Evolutionary conservation across 2,329 filamentous ascomycete genomes (phyloP).

Genomic region (Arthroderma sp.): DNA sequence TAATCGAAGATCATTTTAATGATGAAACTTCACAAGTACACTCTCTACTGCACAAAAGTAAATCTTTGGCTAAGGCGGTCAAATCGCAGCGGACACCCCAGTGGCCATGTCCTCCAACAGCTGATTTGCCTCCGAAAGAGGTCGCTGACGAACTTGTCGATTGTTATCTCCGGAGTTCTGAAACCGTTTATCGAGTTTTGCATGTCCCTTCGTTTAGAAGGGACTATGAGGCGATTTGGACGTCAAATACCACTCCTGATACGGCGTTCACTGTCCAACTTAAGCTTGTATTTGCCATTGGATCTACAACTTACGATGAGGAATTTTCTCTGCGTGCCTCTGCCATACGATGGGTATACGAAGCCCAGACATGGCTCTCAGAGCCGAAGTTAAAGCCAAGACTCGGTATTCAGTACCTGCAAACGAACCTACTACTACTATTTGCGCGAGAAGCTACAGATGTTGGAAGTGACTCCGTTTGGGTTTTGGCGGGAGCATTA

Average conservation of each 20-base stretch:
- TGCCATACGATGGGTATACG: constrained; percentile 32
- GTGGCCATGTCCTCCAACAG: constrained; percentile 14
- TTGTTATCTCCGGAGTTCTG: constrained; percentile 43
- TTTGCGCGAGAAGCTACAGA: constrained; percentile 21
- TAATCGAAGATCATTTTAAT: constrained; percentile 13
- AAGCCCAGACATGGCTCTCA: constrained; percentile 23
- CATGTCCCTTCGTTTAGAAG: constrained; percentile 44
- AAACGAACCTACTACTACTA: constrained; percentile 22
- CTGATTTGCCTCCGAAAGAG: constrained; percentile 32
- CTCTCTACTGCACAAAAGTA: constrained; percentile 34
- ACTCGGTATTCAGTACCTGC: constrained; percentile 20
- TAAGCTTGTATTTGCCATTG: constrained; percentile 25
- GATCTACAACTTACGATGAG: constrained; percentile 33
- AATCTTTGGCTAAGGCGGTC: constrained; percentile 36
- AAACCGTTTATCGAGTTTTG: constrained; percentile 44
- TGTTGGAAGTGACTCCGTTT: constrained; percentile 21
- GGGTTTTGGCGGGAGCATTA: constrained; percentile 26
- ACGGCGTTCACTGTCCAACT: constrained; percentile 35
- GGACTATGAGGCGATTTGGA: constrained; percentile 45
- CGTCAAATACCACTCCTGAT: constrained; percentile 25
- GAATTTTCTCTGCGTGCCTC: constrained; percentile 17
- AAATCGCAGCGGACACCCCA: constrained; percentile 24
- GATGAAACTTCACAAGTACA: constrained; percentile 24
- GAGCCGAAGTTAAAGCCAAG: constrained; percentile 20
- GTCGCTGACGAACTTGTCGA: constrained; percentile 40